Conservation (phyloP, 2,329 filamentous ascomycete genomes). For the Ilyonectria destructans region DNA sequence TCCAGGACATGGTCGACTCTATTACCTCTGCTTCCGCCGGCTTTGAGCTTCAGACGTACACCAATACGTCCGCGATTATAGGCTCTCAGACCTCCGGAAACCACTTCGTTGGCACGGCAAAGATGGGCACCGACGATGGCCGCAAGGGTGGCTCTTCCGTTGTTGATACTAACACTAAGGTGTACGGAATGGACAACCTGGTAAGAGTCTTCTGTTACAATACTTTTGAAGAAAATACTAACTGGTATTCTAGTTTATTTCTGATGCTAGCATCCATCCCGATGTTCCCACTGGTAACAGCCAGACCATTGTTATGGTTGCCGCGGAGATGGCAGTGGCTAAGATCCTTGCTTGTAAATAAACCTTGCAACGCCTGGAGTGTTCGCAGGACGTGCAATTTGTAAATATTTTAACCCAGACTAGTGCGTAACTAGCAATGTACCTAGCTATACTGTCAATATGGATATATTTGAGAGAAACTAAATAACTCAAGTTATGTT, state of each 20-base stretch:
- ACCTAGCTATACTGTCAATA: no score
- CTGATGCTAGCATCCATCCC: conserved; percentile 79
- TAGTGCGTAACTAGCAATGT: no score
- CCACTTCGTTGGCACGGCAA: conserved; percentile 72
- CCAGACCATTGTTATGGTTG: conserved; percentile 74
- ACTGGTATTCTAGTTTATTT: conserved; percentile 63
- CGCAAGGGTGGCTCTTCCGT: conserved; percentile 69
- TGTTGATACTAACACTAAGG: conserved; percentile 74
- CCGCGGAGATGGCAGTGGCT: conserved; percentile 73
- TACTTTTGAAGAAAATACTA: background rate
- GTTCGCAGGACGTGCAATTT: no score
- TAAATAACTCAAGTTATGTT: no score
- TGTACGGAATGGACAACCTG: conserved; percentile 78
- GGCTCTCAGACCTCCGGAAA: conserved; percentile 55
- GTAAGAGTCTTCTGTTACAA: conserved; percentile 13
- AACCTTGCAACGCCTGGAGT: background rate
- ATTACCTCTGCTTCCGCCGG: conserved; percentile 56
- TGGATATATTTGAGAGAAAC: no score
- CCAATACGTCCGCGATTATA: conserved; percentile 49
- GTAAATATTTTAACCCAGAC: no score
- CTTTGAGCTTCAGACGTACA: conserved; percentile 31
- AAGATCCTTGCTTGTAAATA: conserved; percentile 35
- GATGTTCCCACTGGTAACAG: conserved; percentile 79
- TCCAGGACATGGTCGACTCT: conserved; percentile 73
- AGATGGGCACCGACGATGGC: conserved; percentile 73